Base-by-base conservation (phyloP, 495 filamentous ascomycete genomes). In the Cladorrhinum samala region DNA sequence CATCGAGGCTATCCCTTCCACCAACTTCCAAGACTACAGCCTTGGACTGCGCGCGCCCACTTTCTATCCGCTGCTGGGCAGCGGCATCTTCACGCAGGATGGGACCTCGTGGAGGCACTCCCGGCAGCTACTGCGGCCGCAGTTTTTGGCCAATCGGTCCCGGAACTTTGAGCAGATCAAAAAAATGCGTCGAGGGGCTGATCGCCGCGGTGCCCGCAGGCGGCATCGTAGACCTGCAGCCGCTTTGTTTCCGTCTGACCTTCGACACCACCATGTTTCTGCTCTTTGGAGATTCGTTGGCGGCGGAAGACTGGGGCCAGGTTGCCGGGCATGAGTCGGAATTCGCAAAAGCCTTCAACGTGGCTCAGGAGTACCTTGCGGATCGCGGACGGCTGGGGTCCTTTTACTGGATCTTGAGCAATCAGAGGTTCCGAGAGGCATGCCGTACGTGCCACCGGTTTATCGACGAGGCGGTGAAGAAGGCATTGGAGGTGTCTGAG, bases 11-110 rank as follows among this genome's bases (percentile, higher is more conserved):
- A 61, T 79, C 40, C 55, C 72, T 14, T 65, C 62, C 13, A 71
- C 64, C 8, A 52, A 63, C 7, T 72, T 73, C 40, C 57, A 69
- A 21, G 72, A 71, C 64, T 64, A 49, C 42, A 50, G 72, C 61
- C 54, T 78, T 37, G 55, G 62, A 49, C 18, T 47, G 56, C 68
- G 75, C 33, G 63, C 65, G 24, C 30, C 62, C 14, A 61, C 64
- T 4, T 57, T 66, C 11, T 57, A 63, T 21, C 67, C 71, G 11
- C 53, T 78, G 17, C 59, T 82, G 21, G 77, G 79, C 2, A 66
- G 75, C 13, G 79, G 79, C 3, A 80, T 83, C 50, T 83, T 83
- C 57, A 72, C 74, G 0, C 72, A 78, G 47, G 76, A 82, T 19
- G 79, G 80, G 0, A 25, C 46, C 33, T 52, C 65, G 7, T 83